phyloP scores from a whole-genome alignment of 108 stramenopile genomes.

The Nitzschia putrida region DNA sequence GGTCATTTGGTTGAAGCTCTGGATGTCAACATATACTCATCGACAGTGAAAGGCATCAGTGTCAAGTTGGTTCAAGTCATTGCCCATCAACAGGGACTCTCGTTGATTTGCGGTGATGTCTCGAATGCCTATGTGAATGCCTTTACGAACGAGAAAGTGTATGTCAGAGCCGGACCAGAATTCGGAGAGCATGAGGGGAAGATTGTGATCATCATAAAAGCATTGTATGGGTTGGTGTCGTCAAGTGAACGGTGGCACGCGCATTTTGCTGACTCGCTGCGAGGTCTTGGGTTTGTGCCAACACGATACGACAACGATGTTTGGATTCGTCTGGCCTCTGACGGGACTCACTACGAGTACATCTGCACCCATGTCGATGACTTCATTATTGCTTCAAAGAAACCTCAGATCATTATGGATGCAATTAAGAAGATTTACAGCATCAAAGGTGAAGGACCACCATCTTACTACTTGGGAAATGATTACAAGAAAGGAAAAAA shows the following conservation, averaged over 20 bases:
- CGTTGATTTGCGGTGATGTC: too few relatives aligned
- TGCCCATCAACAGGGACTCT: constrained; percentile 7
- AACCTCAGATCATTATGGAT: constrained; percentile 1
- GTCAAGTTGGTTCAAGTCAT: neutral
- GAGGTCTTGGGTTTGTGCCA: constrained; percentile 8
- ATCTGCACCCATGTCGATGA: constrained; percentile 41
- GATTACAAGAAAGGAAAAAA: too few relatives aligned
- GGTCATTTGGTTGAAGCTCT: constrained; percentile 50
- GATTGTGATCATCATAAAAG: constrained; percentile 26
- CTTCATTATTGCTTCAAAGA: constrained; percentile 22
- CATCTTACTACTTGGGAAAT: constrained; percentile 11
- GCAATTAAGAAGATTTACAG: neutral
- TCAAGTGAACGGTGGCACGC: neutral
- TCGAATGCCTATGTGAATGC: constrained; percentile 8
- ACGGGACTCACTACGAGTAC: constrained; percentile 27
- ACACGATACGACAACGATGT: constrained; percentile 17
- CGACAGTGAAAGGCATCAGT: too few relatives aligned
- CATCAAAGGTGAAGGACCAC: neutral
- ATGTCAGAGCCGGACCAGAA: constrained; percentile 37
- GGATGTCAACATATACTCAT: too few relatives aligned
- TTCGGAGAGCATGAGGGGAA: constrained; percentile 35
- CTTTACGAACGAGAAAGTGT: constrained; percentile 28
- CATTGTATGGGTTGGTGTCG: constrained; percentile 34
- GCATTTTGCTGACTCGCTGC: constrained; percentile 21
- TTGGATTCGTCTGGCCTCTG: constrained; percentile 7